Evolutionary conservation across 306 rosid species (phyloP).

Genomic region (Malus sylvestris): DNA sequence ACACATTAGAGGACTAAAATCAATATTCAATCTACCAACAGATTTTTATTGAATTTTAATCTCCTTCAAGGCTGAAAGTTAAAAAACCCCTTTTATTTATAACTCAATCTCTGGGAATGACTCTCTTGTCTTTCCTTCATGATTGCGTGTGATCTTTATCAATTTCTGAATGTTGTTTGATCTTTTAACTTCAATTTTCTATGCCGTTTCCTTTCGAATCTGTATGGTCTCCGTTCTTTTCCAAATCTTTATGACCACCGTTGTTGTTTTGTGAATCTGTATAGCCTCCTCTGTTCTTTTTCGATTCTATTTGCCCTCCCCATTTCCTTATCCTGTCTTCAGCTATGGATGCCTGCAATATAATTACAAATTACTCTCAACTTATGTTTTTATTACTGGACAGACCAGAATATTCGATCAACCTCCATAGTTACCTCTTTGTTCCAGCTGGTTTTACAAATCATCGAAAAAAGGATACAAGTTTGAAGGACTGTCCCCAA

Average conservation of each 20-base stretch:
- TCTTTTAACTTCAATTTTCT: not conserved
- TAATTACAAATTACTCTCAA: not conserved
- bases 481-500: conserved; percentile 65
- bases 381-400: too few relatives aligned
- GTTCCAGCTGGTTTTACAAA: conserved; percentile 63
- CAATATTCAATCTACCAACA: too few relatives aligned
- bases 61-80: too few relatives aligned
- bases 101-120: not conserved
- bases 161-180: not conserved
- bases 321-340: conserved; percentile 43
- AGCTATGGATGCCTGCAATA: conserved; percentile 39
- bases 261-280: not conserved
- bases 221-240: not conserved
- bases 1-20: too few relatives aligned
- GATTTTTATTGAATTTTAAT: too few relatives aligned
- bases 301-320: conserved; percentile 26
- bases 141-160: not conserved
- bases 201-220: not conserved
- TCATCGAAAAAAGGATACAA: conserved; percentile 39
- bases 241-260: too few relatives aligned
- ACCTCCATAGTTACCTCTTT: conserved; percentile 31
- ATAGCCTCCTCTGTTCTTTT: not conserved
- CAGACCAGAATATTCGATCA: too few relatives aligned
- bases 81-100: not conserved
- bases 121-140: not conserved